phyloP scores from a whole-genome alignment of 176 grass and related monocot genomes.

The Pontederia crassipes region DNA sequence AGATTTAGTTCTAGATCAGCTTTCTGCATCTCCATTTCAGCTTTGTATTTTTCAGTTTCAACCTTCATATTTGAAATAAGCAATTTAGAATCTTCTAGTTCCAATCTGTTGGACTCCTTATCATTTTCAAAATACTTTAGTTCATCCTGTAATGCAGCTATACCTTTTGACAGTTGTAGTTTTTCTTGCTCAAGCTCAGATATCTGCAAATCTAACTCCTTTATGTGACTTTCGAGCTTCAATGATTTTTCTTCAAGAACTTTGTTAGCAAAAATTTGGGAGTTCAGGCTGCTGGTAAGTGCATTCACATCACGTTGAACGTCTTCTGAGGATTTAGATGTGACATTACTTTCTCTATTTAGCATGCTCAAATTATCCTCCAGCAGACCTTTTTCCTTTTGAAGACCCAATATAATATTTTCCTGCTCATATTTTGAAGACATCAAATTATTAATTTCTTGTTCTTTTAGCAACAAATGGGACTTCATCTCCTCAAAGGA shows the following conservation, averaged over 20 bases:
- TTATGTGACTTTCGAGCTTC: slow-evolving; percentile 49
- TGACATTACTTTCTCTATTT: slow-evolving; percentile 50
- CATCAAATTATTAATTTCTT: slow-evolving; percentile 39
- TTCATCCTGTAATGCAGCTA: slow-evolving; percentile 64
- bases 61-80: slow-evolving; percentile 54
- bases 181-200: slow-evolving; percentile 69
- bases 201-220: slow-evolving; percentile 51
- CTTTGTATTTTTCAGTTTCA: slow-evolving; percentile 42
- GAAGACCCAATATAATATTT: slow-evolving; percentile 37
- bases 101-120: slow-evolving; percentile 42
- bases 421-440: slow-evolving; percentile 49
- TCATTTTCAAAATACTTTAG: slow-evolving; percentile 42
- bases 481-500: slow-evolving; percentile 34
- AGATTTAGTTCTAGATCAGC: slow-evolving; percentile 49
- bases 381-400: slow-evolving; percentile 43
- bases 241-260: slow-evolving; percentile 36
- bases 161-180: slow-evolving; percentile 46
- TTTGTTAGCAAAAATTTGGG: slow-evolving; percentile 54
- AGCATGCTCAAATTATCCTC: slow-evolving; percentile 44
- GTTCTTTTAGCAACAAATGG: slow-evolving; percentile 35
- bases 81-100: slow-evolving; percentile 70
- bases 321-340: slow-evolving; percentile 65
- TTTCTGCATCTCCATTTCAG: slow-evolving; percentile 46
- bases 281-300: slow-evolving; percentile 44
- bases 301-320: slow-evolving; percentile 45